Percentiles rank a stretch among this genome's conserved stretches.
These are phyloP conservation scores for Tolypocladium pustulatum DNA, from an alignment of 2,329 filamentous ascomycete genomes.

Conservation along the genomic window DNA sequence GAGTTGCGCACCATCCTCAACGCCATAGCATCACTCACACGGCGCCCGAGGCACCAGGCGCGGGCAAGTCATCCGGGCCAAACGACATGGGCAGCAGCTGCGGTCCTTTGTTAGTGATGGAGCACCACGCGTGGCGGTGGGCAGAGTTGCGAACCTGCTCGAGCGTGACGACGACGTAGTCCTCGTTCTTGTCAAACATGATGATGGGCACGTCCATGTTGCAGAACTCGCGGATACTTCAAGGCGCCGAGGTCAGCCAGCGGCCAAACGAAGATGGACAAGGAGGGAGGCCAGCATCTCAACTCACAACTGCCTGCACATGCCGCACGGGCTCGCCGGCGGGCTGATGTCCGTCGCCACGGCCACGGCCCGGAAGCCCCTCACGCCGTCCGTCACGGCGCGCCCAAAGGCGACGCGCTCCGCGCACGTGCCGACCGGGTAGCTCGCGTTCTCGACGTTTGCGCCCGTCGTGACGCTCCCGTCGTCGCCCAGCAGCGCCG, in stretches of 20 bases:
- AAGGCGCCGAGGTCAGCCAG: conserved; percentile 3
- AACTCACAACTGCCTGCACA: conserved; percentile 85
- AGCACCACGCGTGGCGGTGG: neutral
- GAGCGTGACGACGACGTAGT: conserved; percentile 59
- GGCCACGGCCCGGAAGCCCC: conserved; percentile 64
- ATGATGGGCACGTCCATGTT: conserved; percentile 62
- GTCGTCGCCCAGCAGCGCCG: conserved; percentile 53
- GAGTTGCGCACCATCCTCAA: neutral
- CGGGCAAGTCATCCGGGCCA: conserved; percentile 48
- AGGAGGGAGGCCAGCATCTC: neutral
- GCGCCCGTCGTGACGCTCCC: conserved; percentile 47
- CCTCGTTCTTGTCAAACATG: conserved; percentile 81
- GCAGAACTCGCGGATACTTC: conserved; percentile 68
- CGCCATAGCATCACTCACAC: conserved; percentile 5
- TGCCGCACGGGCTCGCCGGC: conserved; percentile 74
- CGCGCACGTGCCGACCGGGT: conserved; percentile 91
- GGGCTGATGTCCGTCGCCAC: conserved; percentile 71
- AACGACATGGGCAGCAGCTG: conserved; percentile 60
- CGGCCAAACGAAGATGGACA: neutral
- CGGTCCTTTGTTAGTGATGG: neutral
- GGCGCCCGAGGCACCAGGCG: neutral
- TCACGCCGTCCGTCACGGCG: conserved; percentile 54
- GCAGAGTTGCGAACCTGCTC: conserved; percentile 42
- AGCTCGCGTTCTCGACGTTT: conserved; percentile 88
- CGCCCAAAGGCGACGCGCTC: conserved; percentile 82